Base-by-base conservation (phyloP, 345 rosid genomes). In the Toxicodendron radicans region DNA sequence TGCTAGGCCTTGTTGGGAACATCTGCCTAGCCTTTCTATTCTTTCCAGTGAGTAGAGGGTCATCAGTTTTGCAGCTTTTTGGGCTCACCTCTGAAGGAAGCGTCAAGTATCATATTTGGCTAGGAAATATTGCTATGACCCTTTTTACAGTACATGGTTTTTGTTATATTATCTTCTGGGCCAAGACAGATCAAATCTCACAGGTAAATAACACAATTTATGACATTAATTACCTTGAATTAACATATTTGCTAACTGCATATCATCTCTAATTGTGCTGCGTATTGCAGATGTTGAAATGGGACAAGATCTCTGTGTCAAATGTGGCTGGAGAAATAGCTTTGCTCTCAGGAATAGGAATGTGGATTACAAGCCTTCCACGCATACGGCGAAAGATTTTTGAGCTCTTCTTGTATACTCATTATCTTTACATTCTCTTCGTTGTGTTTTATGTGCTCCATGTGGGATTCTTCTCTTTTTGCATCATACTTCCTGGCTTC, bases 341-440 rank as follows among this genome's bases (percentile, higher is more conserved):
- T 10, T 71, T 90, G 49, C 18, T 85, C 11, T 80, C 86, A 1
- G 94, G 92, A 41, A 62, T 85, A 35, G 77, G 38, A 33, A 79
- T 90, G 74, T 88, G 90, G 94, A 82, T 67, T 0, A 84, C 89
- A 41, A 79, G 83, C 24, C 49, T 78, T 18, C 86, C 86, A 0
- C 57, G 64, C 11, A 82, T 85, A 23, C 76, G 92, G 77, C 51
- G 87, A 35, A 79, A 75, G 49, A 62, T 84, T 54, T 88, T 89
- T 64, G 94, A 87, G 79, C 87, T 89, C 76, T 89, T 90, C 79
- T 83, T 85, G 73, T 88, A 85, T 69, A 81, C 88, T 41, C 94
- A 90, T 71, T 62, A 86, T 71, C 86, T 90, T 74, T 90, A 90
- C 85, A 68, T 83, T 43, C 14, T 82, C 67, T 88, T 85, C 68